Evolutionary conservation across 2,329 filamentous ascomycete genomes (phyloP), one percentile per base, ranked within the genome.

Genomic region (Claviceps africana): DNA sequence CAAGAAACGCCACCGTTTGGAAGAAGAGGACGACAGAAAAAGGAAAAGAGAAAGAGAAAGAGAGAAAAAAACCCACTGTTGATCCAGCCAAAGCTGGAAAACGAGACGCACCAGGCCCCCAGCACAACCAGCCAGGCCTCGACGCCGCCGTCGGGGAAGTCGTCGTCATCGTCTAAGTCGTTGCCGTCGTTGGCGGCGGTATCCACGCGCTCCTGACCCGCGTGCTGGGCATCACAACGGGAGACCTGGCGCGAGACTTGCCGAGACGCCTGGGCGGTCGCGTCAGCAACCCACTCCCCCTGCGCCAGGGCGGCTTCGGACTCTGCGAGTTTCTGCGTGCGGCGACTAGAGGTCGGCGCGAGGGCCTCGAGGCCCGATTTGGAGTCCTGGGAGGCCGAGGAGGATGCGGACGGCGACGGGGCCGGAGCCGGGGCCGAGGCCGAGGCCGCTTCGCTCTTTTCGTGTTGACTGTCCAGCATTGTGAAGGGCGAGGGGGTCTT

Each of bases 1-100:
- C n/a, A n/a, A n/a, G n/a, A n/a, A n/a, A n/a, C n/a, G n/a, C n/a
- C n/a, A n/a, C n/a, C n/a, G n/a, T n/a, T n/a, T n/a, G 2, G 13
- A 35, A 35, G 31, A 35, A 33, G 1, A 33, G 7, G 7, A 33
- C 10, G 7, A 11, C 1, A 33, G 10, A 11, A 33, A 3, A 11
- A 33, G 10, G 31, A 6, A 37, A 17, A 4, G 8, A 37, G 17
- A n/a, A 30, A 28, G 21, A 10, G 30, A 48, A 15, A 6, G 6
- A 19, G 33, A 10, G 37, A 22, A 19, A 17, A 30, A 48, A 15
- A 46, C 48, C 46, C 28, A 52, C 53, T 53, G 15, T 56, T 56
- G 31, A 56, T 54, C 60, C 63, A 67, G 28, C 67, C 67, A 45
- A 65, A 68, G 44, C 59, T 65, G 58, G 62, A 68, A 33, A 70